Evolutionary conservation across 768 basidiomycete species (phyloP).

Genomic region (Daedalea quercina): DNA sequence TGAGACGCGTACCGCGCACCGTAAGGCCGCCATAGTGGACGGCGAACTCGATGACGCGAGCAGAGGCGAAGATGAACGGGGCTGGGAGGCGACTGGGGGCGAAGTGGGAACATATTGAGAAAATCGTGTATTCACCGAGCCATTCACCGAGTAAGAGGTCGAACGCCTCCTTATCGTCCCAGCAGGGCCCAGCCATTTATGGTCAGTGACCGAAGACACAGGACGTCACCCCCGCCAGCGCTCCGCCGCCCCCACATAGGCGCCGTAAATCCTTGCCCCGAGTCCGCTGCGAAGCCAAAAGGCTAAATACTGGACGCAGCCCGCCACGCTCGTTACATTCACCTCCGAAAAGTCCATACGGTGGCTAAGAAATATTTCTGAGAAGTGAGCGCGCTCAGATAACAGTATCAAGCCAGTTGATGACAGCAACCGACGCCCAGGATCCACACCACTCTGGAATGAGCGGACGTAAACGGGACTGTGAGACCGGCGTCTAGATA

Average conservation of each 20-base stretch:
- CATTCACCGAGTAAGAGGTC: conserved; percentile 28
- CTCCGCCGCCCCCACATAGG: conserved; percentile 10
- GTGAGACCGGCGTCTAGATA: neutral
- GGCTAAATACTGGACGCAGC: too few relatives aligned
- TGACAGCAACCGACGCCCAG: too few relatives aligned
- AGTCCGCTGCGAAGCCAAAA: too few relatives aligned
- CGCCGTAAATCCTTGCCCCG: neutral
- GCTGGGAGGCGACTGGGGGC: neutral
- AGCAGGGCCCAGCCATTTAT: conserved; percentile 12
- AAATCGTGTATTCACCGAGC: conserved; percentile 27
- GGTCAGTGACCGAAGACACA: neutral
- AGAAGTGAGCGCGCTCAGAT: too few relatives aligned
- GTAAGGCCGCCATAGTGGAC: conserved; percentile 15
- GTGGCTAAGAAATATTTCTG: too few relatives aligned
- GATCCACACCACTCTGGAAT: too few relatives aligned
- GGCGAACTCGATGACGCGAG: conserved; percentile 6
- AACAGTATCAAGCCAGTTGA: too few relatives aligned
- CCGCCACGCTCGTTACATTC: too few relatives aligned
- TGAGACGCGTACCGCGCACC: conserved; percentile 10
- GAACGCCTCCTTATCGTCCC: conserved; percentile 20
- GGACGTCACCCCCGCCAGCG: neutral
- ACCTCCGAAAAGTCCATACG: too few relatives aligned
- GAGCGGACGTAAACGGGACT: neutral
- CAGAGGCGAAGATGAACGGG: neutral
- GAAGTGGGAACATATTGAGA: conserved; percentile 10